Conservation (phyloP, 1,139 yeast species). For the Tardiomyces depauwii region DNA sequence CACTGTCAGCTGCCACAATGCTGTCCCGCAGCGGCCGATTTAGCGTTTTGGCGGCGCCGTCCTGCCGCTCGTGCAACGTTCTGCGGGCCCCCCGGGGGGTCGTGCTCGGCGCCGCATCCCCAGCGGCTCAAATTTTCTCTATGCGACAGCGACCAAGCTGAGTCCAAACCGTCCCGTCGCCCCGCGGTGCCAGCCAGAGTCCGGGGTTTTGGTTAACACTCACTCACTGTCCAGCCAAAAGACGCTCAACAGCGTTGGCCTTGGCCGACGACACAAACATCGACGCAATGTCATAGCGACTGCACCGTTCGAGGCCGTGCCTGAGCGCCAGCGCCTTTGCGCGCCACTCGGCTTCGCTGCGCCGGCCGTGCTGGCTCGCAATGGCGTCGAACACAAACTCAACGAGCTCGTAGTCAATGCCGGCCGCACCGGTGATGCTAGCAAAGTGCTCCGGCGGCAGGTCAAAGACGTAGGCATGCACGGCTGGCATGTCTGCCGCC, state of each 20-base stretch:
- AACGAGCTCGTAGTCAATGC: slow-evolving; percentile 44
- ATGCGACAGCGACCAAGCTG: too few species aligned
- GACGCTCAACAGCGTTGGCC: not conserved
- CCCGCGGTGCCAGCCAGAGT: too few species aligned
- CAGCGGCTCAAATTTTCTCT: too few species aligned
- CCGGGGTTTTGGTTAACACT: too few species aligned
- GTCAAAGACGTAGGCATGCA: slow-evolving; percentile 33
- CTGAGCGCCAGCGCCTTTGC: slow-evolving; percentile 7
- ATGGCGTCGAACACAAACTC: slow-evolving; percentile 42
- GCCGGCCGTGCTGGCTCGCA: slow-evolving; percentile 4
- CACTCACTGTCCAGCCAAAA: not conserved
- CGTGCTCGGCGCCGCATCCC: too few species aligned
- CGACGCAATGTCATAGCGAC: slow-evolving; percentile 9
- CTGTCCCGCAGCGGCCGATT: too few species aligned
- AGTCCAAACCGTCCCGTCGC: too few species aligned
- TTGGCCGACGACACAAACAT: slow-evolving; percentile 5
- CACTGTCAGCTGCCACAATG: too few species aligned
- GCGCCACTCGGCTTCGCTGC: slow-evolving; percentile 2
- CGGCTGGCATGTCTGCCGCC: slow-evolving; percentile 15
- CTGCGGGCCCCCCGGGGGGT: too few species aligned
- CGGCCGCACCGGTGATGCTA: slow-evolving; percentile 33
- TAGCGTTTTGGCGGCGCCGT: too few species aligned
- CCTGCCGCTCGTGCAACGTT: too few species aligned
- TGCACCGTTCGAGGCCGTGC: slow-evolving; percentile 5
- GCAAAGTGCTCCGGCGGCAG: slow-evolving; percentile 23